Evolutionary conservation across 495 filamentous ascomycete genomes (phyloP).

Genomic region (Rhizodiscina lignyota): DNA sequence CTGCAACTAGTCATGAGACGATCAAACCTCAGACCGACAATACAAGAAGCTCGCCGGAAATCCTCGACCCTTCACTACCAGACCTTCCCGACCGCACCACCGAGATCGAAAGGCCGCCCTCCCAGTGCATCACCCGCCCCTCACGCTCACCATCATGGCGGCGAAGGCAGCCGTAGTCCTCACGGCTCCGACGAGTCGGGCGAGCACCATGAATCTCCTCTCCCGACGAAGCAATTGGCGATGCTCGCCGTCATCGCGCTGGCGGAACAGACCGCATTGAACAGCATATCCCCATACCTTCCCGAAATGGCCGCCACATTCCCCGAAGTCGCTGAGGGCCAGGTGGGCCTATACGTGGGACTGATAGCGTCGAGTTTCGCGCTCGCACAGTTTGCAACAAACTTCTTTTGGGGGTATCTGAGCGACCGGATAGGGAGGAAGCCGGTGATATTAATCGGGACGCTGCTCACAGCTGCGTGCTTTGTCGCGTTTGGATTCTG

Average conservation of each 20-base stretch:
- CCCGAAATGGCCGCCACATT: constrained; percentile 83
- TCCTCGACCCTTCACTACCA: constrained; percentile 76
- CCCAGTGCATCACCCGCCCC: constrained; percentile 15
- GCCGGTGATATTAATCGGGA: constrained; percentile 78
- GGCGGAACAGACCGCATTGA: constrained; percentile 88
- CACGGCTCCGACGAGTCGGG: constrained; percentile 7
- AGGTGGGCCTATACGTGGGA: constrained; percentile 81
- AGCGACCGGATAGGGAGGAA: constrained; percentile 85
- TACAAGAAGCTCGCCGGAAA: constrained; percentile 33
- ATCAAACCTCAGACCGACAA: too few relatives aligned
- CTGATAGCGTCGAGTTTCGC: constrained; percentile 81
- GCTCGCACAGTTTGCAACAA: constrained; percentile 77
- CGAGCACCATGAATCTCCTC: constrained; percentile 36
- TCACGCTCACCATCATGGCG: constrained; percentile 11
- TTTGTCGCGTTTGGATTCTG: constrained; percentile 85
- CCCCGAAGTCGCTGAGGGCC: constrained; percentile 49
- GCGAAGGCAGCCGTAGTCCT: background rate
- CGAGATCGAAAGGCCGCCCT: constrained; percentile 52
- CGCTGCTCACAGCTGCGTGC: constrained; percentile 58
- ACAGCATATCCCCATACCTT: constrained; percentile 91
- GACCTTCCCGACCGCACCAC: constrained; percentile 84
- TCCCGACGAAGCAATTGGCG: constrained; percentile 68
- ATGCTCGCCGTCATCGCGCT: constrained; percentile 79
- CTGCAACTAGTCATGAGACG: too few relatives aligned
- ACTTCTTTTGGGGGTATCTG: constrained; percentile 87